phyloP scores from a whole-genome alignment of 2,329 filamentous ascomycete species.

The Epichloe brachyelytri region DNA sequence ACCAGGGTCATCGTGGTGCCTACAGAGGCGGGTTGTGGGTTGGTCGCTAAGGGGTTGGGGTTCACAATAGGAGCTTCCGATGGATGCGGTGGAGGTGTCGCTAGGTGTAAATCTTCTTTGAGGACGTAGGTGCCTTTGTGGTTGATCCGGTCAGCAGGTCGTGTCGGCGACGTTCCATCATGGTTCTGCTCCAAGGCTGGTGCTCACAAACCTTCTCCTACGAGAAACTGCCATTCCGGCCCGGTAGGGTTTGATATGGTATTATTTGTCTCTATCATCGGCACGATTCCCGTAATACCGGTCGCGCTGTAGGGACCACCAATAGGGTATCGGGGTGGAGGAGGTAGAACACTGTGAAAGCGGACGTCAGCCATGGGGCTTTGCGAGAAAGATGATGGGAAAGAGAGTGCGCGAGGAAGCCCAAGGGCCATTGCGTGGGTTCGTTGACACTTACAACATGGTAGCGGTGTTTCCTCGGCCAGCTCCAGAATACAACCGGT shows the following conservation, averaged over 20 bases:
- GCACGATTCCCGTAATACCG: constrained; percentile 52
- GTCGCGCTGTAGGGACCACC: constrained; percentile 58
- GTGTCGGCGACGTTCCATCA: not conserved
- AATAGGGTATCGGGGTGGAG: constrained; percentile 71
- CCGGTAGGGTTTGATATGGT: constrained; percentile 67
- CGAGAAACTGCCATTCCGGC: constrained; percentile 77
- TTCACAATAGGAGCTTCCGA: constrained; percentile 81
- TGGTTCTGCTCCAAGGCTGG: not conserved
- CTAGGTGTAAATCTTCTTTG: constrained; percentile 81
- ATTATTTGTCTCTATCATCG: constrained; percentile 91
- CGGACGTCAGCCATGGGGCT: not conserved
- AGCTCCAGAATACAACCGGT: not conserved
- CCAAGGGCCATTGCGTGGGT: not conserved
- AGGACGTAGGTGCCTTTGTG: constrained; percentile 70
- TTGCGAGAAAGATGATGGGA: not conserved
- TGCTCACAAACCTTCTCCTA: constrained; percentile 62
- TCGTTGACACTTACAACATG: constrained; percentile 15
- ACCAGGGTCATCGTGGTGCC: constrained; percentile 78
- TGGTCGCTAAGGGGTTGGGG: constrained; percentile 82
- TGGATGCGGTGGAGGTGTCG: constrained; percentile 88
- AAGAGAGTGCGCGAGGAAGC: not conserved
- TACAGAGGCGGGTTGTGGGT: constrained; percentile 65
- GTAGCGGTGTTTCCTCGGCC: not conserved
- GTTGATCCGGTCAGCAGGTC: constrained; percentile 6
- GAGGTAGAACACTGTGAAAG: constrained; percentile 60